phyloP scores from a whole-genome alignment of 495 filamentous ascomycete species.

The Talaromyces stipitatus region DNA sequence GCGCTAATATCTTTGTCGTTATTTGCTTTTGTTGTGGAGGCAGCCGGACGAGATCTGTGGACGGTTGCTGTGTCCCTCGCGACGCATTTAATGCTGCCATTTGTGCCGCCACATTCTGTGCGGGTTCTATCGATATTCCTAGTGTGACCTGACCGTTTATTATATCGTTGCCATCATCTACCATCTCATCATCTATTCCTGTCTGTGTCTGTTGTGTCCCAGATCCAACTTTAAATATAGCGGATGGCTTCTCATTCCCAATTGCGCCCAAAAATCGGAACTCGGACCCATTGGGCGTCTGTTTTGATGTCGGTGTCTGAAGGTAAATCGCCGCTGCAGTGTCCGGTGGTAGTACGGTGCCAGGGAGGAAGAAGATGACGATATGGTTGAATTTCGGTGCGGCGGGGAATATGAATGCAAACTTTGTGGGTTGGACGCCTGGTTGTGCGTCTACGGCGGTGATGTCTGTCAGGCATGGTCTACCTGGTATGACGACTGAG shows the following conservation, averaged over 20 bases:
- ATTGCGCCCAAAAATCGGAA: slow-evolving; percentile 85
- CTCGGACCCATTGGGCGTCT: slow-evolving; percentile 29
- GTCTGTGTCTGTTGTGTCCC: slow-evolving; percentile 16
- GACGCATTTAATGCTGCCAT: slow-evolving; percentile 50
- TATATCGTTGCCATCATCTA: slow-evolving; percentile 27
- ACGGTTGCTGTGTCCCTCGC: slow-evolving; percentile 10
- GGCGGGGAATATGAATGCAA: slow-evolving; percentile 54
- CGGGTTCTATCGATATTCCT: slow-evolving; percentile 77
- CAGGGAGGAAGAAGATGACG: slow-evolving; percentile 84
- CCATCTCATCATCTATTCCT: slow-evolving; percentile 34
- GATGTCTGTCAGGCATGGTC: slow-evolving; percentile 56
- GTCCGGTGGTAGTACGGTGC: slow-evolving; percentile 59
- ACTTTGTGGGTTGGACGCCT: slow-evolving; percentile 53
- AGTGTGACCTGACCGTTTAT: slow-evolving; percentile 48
- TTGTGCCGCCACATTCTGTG: slow-evolving; percentile 58
- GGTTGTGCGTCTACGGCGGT: slow-evolving; percentile 41
- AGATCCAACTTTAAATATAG: slow-evolving; percentile 65
- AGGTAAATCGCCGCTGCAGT: slow-evolving; percentile 88
- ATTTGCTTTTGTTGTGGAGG: slow-evolving; percentile 30
- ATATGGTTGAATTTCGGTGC: slow-evolving; percentile 65
- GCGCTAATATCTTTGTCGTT: slow-evolving; percentile 70
- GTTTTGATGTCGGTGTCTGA: slow-evolving; percentile 45
- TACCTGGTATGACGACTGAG: slow-evolving; percentile 48
- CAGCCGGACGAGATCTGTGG: slow-evolving; percentile 24
- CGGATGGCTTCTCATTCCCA: slow-evolving; percentile 78